Evolutionary conservation across 768 basidiomycete genomes (phyloP), one percentile per base, ranked within the genome.

Genomic region (Epithele typhae): DNA sequence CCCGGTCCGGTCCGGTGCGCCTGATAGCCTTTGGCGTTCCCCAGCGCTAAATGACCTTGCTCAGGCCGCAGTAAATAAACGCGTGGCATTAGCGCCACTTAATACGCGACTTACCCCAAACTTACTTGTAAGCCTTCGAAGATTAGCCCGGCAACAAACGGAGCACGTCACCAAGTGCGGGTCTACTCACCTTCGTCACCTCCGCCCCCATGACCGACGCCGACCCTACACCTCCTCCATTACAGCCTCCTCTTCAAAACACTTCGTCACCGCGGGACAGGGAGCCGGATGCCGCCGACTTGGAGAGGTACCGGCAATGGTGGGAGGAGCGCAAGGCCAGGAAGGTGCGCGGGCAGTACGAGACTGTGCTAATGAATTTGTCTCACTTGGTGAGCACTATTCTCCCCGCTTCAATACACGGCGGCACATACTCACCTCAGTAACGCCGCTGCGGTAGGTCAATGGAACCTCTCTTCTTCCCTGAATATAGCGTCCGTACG

Each of bases 401-500:
- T 22, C 25, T 25, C 30, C 23, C 34, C 46, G 25, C 22, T 17
- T 18, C 32, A 3, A 17, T 11, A n/a, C n/a, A n/a, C n/a, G n/a
- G n/a, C n/a, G n/a, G n/a, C n/a, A n/a, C n/a, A n/a, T n/a, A 19
- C 18, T 24, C 14, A 3, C 25, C 19, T 10, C 25, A 9, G n/a
- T 17, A 6, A 5, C 15, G 2, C 4, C 21, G 40, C 37, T 2
- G 5, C 9, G 8, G 10, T 46, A 92, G 90, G 76, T 92, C 22
- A 75, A 80, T 51, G 69, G 17, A 92, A 86, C 57, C 66, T 88
- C 39, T 69, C 81, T 14, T 74, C 82, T 0, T 82, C 82, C 0
- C 65, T 89, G 40, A 73, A 75, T 32, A 74, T 99, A 40, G 78
- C 83, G 12, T 73, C 87, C 1, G 83, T 99, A 15, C 86, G 86